Conservation (phyloP, 2,329 filamentous ascomycete species). For the Colletotrichum sp. region DNA sequence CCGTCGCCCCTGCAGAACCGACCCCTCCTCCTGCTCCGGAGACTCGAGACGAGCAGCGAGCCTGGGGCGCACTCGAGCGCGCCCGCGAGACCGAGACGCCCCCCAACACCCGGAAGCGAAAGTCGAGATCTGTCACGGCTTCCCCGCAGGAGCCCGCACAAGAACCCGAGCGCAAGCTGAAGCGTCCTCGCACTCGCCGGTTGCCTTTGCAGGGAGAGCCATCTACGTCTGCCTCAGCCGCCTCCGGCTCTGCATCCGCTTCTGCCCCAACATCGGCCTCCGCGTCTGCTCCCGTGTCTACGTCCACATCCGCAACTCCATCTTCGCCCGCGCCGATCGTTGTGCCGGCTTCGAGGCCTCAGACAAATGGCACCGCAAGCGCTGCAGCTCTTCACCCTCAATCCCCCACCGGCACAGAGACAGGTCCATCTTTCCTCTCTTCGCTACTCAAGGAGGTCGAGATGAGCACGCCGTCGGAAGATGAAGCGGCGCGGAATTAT, state of each 20-base stretch:
- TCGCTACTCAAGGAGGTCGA: constrained; percentile 91
- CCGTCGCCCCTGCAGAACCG: constrained; percentile 14
- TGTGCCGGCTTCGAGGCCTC: constrained; percentile 20
- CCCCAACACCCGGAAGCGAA: constrained; percentile 71
- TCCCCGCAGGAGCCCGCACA: constrained; percentile 71
- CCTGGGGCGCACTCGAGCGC: constrained; percentile 91
- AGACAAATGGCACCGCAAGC: constrained; percentile 5
- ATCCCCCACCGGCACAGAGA: constrained; percentile 27
- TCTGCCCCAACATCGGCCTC: constrained; percentile 28
- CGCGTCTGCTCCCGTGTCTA: constrained; percentile 13
- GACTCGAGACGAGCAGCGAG: constrained; percentile 78
- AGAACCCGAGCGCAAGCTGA: constrained; percentile 82
- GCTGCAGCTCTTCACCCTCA: not conserved
- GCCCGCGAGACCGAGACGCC: constrained; percentile 71
- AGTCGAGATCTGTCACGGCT: constrained; percentile 70
- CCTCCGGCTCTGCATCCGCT: not conserved
- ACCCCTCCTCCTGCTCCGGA: constrained; percentile 55
- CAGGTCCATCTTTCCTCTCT: constrained; percentile 81
- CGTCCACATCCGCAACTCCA: not conserved
- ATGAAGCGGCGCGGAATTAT: constrained; percentile 52
- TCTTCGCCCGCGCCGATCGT: constrained; percentile 27
- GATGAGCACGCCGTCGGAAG: constrained; percentile 62
- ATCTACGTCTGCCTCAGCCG: constrained; percentile 43
- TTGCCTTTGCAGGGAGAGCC: constrained; percentile 56
- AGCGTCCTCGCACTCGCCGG: constrained; percentile 82